A percentile compares a stretch with the other conserved stretches of the same genome.
phyloP scores from a whole-genome alignment of 208 protist genomes.

The Trichomonas gallinae region DNA sequence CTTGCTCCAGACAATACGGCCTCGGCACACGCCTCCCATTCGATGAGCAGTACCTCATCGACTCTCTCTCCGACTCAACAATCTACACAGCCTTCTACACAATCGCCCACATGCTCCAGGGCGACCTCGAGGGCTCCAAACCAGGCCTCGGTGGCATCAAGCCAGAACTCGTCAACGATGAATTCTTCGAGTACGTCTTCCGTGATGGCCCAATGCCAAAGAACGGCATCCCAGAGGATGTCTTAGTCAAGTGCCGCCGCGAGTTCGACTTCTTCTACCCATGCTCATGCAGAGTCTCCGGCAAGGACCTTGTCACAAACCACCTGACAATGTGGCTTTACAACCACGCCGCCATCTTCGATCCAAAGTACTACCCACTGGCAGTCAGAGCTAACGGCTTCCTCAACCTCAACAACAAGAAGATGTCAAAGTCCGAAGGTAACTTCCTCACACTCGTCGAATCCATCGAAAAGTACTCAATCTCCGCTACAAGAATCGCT shows the following conservation, averaged over 20 bases:
- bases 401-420: slow-evolving; percentile 89
- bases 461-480: slow-evolving; percentile 42
- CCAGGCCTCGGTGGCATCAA: neutral
- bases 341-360: slow-evolving; percentile 90
- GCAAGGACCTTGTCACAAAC: slow-evolving; percentile 98
- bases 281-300: slow-evolving; percentile 90
- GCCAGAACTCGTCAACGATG: neutral
- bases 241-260: slow-evolving; percentile 51
- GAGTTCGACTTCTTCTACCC: slow-evolving; percentile 99
- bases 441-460: slow-evolving; percentile 91
- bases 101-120: slow-evolving; percentile 62
- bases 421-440: slow-evolving; percentile 98
- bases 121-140: neutral
- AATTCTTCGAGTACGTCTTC: slow-evolving; percentile 12
- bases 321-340: slow-evolving; percentile 98
- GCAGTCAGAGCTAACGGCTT: slow-evolving; percentile 95
- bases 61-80: slow-evolving; percentile 98
- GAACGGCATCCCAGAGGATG: neutral
- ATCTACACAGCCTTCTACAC: slow-evolving; percentile 99
- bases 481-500: slow-evolving; percentile 73
- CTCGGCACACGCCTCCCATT: slow-evolving; percentile 93
- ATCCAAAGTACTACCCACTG: slow-evolving; percentile 60
- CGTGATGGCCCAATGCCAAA: slow-evolving; percentile 2
- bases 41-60: slow-evolving; percentile 84
- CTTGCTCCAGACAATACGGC: slow-evolving; percentile 95